Percentiles rank a stretch among this genome's conserved stretches.
These are phyloP conservation scores for Pleodorina starrii DNA, from an alignment of 139 green algal genomes.

Conservation along the genomic window DNA sequence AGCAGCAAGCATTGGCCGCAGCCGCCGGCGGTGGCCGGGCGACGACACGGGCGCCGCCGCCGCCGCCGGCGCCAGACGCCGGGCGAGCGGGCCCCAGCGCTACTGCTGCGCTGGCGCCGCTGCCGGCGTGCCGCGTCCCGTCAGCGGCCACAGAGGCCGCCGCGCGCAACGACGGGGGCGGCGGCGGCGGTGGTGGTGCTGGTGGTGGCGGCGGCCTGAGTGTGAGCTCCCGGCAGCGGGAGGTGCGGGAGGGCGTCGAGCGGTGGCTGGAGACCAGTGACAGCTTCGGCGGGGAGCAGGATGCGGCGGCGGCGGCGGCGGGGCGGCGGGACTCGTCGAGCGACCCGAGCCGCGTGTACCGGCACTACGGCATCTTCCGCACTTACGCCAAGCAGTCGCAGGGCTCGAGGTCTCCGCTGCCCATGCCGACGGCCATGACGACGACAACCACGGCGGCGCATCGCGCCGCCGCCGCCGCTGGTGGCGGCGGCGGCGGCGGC, in stretches of 20 bases:
- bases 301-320: not conserved
- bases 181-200: not conserved
- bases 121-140: not conserved
- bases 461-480: too few species aligned
- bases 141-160: not conserved
- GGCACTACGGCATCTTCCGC: not conserved
- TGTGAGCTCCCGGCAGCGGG: not conserved
- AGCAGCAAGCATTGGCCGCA: not conserved
- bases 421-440: not conserved
- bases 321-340: not conserved
- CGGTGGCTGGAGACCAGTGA: not conserved
- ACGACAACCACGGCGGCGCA: too few species aligned
- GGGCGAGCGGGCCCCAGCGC: not conserved
- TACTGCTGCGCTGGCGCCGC: not conserved
- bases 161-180: not conserved
- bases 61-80: too few species aligned
- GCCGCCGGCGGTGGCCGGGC: too few species aligned
- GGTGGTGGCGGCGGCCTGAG: too few species aligned
- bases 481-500: too few species aligned
- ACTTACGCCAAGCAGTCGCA: conserved; percentile 11
- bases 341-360: not conserved
- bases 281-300: not conserved
- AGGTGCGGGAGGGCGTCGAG: not conserved
- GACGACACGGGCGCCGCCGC: not conserved
- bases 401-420: not conserved